phyloP scores from a whole-genome alignment of 306 rosid genomes.

The Fragaria iinumae region DNA sequence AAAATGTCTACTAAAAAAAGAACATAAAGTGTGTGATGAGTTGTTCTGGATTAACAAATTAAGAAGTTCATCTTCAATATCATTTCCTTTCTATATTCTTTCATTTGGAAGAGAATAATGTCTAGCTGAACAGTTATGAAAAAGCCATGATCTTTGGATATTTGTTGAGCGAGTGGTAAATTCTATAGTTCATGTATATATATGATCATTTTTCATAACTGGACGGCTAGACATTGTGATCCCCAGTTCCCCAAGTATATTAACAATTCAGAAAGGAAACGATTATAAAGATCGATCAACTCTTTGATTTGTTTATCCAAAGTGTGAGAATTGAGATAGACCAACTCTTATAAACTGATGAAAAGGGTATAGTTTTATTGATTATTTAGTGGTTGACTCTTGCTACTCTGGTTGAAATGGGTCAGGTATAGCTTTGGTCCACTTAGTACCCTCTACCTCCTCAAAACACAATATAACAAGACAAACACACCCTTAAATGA shows the following conservation, averaged over 20 bases:
- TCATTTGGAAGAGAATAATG: not conserved
- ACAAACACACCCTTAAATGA: constrained; percentile 45
- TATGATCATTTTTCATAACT: not conserved
- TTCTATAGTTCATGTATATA: not conserved
- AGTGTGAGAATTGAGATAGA: not conserved
- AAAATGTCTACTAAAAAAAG: not conserved
- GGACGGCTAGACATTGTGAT: not conserved
- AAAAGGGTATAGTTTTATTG: constrained; percentile 16
- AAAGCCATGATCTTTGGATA: not conserved
- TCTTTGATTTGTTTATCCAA: constrained; percentile 16
- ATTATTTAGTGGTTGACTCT: constrained; percentile 72
- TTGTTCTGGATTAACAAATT: constrained; percentile 6
- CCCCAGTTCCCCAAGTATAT: constrained; percentile 7
- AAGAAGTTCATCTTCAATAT: constrained; percentile 9
- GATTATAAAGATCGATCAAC: constrained; percentile 15
- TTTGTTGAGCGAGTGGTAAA: not conserved
- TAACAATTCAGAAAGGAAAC: constrained; percentile 13
- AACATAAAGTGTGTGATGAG: not conserved
- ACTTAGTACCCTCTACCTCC: constrained; percentile 45
- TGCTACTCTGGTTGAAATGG: constrained; percentile 49
- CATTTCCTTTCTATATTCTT: constrained; percentile 14
- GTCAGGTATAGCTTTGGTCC: constrained; percentile 57
- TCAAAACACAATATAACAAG: constrained; percentile 42
- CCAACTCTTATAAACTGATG: constrained; percentile 15
- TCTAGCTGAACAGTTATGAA: not conserved